Conservation (phyloP, 257 asterid species). For the Schizonepeta tenuifolia region DNA sequence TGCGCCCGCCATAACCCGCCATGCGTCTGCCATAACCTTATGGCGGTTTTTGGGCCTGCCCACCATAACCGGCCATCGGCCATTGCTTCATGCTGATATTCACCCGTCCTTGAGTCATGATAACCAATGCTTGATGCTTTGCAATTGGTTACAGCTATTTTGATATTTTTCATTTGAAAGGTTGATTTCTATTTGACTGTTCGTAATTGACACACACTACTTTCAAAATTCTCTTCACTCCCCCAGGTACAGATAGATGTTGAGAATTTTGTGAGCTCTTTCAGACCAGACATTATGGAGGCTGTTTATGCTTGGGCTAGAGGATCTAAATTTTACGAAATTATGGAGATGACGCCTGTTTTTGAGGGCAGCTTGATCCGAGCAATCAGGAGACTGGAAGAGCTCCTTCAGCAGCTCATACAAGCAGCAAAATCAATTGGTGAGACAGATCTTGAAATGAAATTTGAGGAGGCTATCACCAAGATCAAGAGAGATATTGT, state of each 20-base stretch:
- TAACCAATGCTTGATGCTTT: background rate
- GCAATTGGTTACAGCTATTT: background rate
- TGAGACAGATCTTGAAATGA: slow-evolving; percentile 77
- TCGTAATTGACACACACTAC: background rate
- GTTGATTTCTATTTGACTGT: background rate
- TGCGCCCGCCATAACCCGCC: too few relatives aligned
- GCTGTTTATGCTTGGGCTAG: slow-evolving; percentile 92
- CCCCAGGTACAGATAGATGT: slow-evolving; percentile 87
- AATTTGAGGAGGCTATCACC: slow-evolving; percentile 89
- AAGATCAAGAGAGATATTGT: slow-evolving; percentile 98
- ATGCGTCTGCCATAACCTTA: too few relatives aligned
- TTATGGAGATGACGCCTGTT: slow-evolving; percentile 91
- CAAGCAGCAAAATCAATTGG: slow-evolving; percentile 91
- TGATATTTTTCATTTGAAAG: background rate
- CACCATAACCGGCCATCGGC: too few relatives aligned
- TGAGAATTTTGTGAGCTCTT: slow-evolving; percentile 82
- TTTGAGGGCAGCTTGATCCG: slow-evolving; percentile 99
- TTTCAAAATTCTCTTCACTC: background rate
- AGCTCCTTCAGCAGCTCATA: slow-evolving; percentile 94
- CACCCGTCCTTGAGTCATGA: too few relatives aligned
- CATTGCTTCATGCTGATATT: too few relatives aligned
- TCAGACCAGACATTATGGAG: slow-evolving; percentile 97
- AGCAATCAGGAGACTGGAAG: slow-evolving; percentile 96
- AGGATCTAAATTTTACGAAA: slow-evolving; percentile 90
- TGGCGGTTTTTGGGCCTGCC: too few relatives aligned